A percentile compares a stretch with the other conserved stretches of the same genome.
These are phyloP conservation scores for Epichloe sylvatica DNA, from an alignment of 2,329 filamentous ascomycete genomes.

Conservation along the genomic window DNA sequence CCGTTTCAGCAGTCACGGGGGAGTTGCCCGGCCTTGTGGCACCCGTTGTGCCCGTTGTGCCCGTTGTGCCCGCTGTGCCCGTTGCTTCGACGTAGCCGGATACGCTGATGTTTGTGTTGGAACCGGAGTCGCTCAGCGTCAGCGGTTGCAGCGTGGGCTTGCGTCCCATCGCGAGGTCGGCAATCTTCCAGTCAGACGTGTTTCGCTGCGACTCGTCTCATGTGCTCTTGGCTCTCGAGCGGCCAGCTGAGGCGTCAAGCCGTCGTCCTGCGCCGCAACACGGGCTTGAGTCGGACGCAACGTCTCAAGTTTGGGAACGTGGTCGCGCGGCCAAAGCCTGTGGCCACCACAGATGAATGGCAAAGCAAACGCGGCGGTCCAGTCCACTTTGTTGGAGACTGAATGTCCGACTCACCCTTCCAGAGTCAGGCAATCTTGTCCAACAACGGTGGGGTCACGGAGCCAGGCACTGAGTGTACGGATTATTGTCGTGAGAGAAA, in stretches of 20 bases:
- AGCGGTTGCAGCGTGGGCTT: conserved; percentile 46
- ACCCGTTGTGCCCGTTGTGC: not conserved
- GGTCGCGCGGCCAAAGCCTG: not conserved
- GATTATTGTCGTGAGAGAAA: not conserved
- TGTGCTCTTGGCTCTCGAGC: not conserved
- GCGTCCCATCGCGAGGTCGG: conserved; percentile 33
- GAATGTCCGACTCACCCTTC: not conserved
- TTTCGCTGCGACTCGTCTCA: not conserved
- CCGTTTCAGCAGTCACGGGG: conserved; percentile 3
- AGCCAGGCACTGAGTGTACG: not conserved
- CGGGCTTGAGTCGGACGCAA: not conserved
- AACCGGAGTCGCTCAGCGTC: conserved; percentile 31
- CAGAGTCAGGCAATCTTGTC: too few relatives aligned
- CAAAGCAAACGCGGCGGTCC: too few relatives aligned
- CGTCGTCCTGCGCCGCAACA: not conserved
- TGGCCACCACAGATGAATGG: not conserved
- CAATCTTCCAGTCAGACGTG: too few relatives aligned
- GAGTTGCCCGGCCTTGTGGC: not conserved
- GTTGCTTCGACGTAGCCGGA: not conserved
- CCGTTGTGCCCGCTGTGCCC: not conserved
- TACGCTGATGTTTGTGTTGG: conserved; percentile 17
- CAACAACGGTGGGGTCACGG: not conserved
- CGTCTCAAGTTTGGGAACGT: not conserved
- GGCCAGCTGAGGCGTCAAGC: not conserved
- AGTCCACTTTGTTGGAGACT: too few relatives aligned